These are phyloP conservation scores for Aspergillus floridensis DNA, from an alignment of 2,329 filamentous ascomycete genomes.

Conservation along the genomic window DNA sequence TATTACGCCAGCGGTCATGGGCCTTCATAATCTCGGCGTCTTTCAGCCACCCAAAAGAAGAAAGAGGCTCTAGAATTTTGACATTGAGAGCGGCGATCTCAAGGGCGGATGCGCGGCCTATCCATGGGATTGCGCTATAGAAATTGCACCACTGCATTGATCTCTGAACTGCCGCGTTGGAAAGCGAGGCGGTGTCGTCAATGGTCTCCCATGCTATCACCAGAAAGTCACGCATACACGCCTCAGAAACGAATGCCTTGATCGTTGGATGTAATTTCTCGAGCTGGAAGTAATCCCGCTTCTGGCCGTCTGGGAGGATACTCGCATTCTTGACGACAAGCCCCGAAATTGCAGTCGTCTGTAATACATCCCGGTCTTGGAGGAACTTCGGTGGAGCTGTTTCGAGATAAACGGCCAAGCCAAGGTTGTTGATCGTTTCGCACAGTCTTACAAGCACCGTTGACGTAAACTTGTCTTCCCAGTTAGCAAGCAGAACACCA, in stretches of 20 bases:
- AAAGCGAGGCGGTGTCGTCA: constrained; percentile 36
- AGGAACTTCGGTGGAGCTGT: constrained; percentile 42
- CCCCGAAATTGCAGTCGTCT: constrained; percentile 36
- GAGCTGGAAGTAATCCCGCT: constrained; percentile 48
- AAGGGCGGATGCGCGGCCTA: constrained; percentile 39
- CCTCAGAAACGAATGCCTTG: constrained; percentile 47
- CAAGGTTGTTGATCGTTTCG: constrained; percentile 33
- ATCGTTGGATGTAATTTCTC: constrained; percentile 40
- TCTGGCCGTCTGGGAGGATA: constrained; percentile 42
- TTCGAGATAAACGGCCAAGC: constrained; percentile 46
- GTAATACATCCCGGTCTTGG: constrained; percentile 33
- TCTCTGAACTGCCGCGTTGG: constrained; percentile 45
- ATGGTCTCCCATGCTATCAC: constrained; percentile 49
- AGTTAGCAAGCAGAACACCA: constrained; percentile 45
- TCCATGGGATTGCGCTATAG: constrained; percentile 47
- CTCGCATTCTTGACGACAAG: constrained; percentile 44
- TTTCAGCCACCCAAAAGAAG: constrained; percentile 50
- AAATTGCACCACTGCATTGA: constrained; percentile 49
- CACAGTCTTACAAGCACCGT: constrained; percentile 32
- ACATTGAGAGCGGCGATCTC: constrained; percentile 33
- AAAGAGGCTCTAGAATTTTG: constrained; percentile 39
- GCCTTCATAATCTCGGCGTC: constrained; percentile 44
- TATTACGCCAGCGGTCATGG: constrained; percentile 44
- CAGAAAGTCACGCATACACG: constrained; percentile 44
- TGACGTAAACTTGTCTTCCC: constrained; percentile 35